Conservation (phyloP, 176 grass and related monocot species). For the Juncus inflexus region DNA sequence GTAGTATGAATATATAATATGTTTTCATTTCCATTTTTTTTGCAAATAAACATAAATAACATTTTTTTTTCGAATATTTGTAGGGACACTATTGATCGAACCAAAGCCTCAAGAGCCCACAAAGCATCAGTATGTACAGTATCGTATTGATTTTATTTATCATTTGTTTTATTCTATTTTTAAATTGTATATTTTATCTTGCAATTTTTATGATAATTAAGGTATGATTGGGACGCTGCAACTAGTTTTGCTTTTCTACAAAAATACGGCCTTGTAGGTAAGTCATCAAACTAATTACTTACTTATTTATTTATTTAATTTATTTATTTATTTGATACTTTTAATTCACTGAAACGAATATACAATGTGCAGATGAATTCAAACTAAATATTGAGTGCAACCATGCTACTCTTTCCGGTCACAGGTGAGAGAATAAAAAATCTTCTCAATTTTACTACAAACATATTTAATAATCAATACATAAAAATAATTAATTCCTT, state of each 20-base stretch:
- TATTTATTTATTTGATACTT: neutral
- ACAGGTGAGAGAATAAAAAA: conserved; percentile 46
- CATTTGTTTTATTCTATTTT: too few species aligned
- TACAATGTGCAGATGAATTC: conserved; percentile 62
- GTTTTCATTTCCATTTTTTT: conserved; percentile 5
- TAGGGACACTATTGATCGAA: conserved; percentile 81
- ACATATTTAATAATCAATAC: conserved; percentile 1
- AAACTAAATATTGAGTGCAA: conserved; percentile 98
- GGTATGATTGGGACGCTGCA: conserved; percentile 98
- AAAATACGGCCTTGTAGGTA: conserved; percentile 91
- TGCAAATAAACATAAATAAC: conserved; percentile 11
- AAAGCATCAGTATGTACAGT: conserved; percentile 84
- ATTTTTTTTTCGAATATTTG: conserved; percentile 14
- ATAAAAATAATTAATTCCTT: neutral
- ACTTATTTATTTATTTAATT: neutral
- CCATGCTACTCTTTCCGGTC: conserved; percentile 92
- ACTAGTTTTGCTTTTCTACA: conserved; percentile 89
- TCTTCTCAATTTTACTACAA: neutral
- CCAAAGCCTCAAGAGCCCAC: conserved; percentile 98
- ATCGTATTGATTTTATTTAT: too few species aligned
- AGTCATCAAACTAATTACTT: neutral
- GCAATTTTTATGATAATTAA: conserved; percentile 27
- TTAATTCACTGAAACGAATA: neutral
- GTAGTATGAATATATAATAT: neutral
- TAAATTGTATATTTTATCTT: too few species aligned